A percentile compares a stretch with the other conserved stretches of the same genome.
phyloP scores from a whole-genome alignment of 768 basidiomycete genomes.

The Trametes villosa region DNA sequence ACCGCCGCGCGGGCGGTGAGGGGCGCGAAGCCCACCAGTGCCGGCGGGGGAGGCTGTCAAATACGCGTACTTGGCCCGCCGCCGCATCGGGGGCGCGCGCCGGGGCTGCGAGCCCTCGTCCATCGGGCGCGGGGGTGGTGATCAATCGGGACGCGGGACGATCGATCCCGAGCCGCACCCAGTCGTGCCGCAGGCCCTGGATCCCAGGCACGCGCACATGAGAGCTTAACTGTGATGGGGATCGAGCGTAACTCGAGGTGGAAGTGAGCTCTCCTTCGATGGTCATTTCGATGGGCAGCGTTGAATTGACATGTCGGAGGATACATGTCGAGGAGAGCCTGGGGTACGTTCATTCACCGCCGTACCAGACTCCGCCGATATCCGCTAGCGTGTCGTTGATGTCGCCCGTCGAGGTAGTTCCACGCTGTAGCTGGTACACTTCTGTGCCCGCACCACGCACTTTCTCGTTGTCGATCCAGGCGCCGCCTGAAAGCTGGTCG shows the following conservation, averaged over 20 bases:
- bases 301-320: not conserved
- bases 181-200: not conserved
- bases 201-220: not conserved
- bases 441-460: not conserved
- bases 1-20: not conserved
- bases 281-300: not conserved
- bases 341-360: not conserved
- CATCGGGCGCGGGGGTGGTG: not conserved
- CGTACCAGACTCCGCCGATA: constrained; percentile 13
- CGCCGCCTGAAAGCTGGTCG: constrained; percentile 2
- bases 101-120: not conserved
- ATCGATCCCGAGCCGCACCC: constrained; percentile 10
- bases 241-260: not conserved
- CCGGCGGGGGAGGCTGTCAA: constrained; percentile 2
- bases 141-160: not conserved
- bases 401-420: not conserved
- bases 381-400: not conserved
- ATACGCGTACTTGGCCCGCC: constrained; percentile 12
- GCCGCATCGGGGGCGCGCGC: not conserved
- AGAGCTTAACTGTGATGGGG: not conserved
- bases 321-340: not conserved
- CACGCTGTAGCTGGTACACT: too few species aligned
- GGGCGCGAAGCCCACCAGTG: not conserved
- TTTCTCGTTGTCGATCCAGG: constrained; percentile 14
- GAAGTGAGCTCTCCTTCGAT: not conserved